A percentile compares a stretch with the other conserved stretches of the same genome.
phyloP scores from a whole-genome alignment of 306 rosid species.

The Rosa rugosa region DNA sequence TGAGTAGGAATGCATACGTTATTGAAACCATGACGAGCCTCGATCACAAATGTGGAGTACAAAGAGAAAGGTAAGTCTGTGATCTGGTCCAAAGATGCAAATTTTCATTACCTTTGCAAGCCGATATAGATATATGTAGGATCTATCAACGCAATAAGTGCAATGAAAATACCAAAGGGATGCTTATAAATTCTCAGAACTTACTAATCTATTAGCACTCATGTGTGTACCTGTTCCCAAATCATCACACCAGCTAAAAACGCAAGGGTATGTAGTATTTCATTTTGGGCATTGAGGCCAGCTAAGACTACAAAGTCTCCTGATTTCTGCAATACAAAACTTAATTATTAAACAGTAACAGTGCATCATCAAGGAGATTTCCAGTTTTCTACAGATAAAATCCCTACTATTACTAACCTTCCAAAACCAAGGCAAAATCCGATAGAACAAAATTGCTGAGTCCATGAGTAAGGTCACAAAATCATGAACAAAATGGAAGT shows the following conservation, averaged over 20 bases:
- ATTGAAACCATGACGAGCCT: slow-evolving; percentile 88
- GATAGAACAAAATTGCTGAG: slow-evolving; percentile 66
- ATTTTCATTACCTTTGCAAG: not conserved
- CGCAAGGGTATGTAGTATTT: slow-evolving; percentile 76
- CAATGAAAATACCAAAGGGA: not conserved
- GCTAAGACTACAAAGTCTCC: slow-evolving; percentile 52
- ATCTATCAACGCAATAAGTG: not conserved
- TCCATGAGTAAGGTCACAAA: slow-evolving; percentile 77
- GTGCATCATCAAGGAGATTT: slow-evolving; percentile 23
- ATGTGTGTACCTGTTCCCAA: slow-evolving; percentile 77
- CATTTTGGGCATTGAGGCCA: slow-evolving; percentile 83
- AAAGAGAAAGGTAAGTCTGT: slow-evolving; percentile 85
- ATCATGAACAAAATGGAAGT: slow-evolving; percentile 80
- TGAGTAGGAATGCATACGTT: slow-evolving; percentile 31
- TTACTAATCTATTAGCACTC: not conserved
- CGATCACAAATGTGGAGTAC: slow-evolving; percentile 91
- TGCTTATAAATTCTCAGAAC: not conserved
- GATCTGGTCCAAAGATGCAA: slow-evolving; percentile 53
- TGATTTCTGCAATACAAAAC: slow-evolving; percentile 48
- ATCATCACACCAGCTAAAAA: slow-evolving; percentile 79
- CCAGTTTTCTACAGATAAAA: slow-evolving; percentile 13
- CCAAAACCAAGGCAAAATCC: slow-evolving; percentile 92
- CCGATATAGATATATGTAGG: not conserved
- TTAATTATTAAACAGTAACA: not conserved
- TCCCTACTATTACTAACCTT: slow-evolving; percentile 46